Evolutionary conservation across 2,329 filamentous ascomycete species (phyloP).

Genomic region (Cladophialophora carrionii): DNA sequence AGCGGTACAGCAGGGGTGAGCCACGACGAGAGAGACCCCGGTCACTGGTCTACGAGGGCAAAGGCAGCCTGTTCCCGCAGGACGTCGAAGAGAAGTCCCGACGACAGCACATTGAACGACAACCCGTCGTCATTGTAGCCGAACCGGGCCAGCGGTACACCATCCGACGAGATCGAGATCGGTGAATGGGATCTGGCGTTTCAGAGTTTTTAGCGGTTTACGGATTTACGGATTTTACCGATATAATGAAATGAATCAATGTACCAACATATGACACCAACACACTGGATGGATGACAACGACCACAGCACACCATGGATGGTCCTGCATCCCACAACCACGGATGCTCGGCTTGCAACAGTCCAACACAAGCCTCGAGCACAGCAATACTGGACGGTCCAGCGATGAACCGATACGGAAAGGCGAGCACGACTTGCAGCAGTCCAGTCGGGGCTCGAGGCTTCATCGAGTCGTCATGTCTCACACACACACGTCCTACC

Average conservation of each 20-base stretch:
- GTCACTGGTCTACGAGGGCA: conserved; percentile 26
- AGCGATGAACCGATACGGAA: conserved; percentile 31
- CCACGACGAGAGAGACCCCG: conserved; percentile 19
- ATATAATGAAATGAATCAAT: conserved; percentile 16
- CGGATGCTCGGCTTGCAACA: conserved; percentile 22
- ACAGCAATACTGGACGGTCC: conserved; percentile 33
- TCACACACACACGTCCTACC: no score
- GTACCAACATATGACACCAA: conserved; percentile 24
- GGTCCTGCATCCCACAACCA: conserved; percentile 21
- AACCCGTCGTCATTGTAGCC: conserved; percentile 34
- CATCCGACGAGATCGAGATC: conserved; percentile 8
- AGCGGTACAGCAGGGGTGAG: conserved; percentile 12
- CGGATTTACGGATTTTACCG: conserved; percentile 6
- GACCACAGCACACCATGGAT: conserved; percentile 4
- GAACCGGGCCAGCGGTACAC: conserved; percentile 27
- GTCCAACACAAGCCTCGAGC: conserved; percentile 23
- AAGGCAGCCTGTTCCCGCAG: conserved; percentile 29
- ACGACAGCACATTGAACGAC: conserved; percentile 26
- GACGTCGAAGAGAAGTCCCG: conserved; percentile 30
- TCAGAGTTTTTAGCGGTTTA: conserved; percentile 1
- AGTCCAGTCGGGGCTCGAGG: conserved; percentile 29
- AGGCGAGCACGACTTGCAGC: conserved; percentile 36
- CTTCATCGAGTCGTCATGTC: neutral
- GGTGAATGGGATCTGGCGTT: conserved; percentile 16
- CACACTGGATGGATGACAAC: conserved; percentile 12